Percentiles rank a stretch among this genome's conserved stretches.
These are phyloP conservation scores for Eucalyptus tenuipes DNA, from an alignment of 345 rosid species.

Conservation along the genomic window DNA sequence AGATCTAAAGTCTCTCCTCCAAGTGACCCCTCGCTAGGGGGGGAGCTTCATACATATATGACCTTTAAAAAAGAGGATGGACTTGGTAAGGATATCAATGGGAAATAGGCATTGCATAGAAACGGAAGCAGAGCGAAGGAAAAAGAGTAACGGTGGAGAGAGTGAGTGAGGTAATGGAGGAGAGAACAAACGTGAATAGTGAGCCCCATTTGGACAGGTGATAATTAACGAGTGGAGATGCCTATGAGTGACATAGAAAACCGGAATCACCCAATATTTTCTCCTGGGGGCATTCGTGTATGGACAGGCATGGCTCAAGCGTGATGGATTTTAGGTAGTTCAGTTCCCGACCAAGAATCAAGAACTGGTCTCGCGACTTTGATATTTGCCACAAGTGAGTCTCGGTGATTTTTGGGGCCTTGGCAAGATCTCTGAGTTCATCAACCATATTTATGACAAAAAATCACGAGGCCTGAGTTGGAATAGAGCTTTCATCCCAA, in stretches of 20 bases:
- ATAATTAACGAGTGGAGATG: not conserved
- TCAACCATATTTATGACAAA: not conserved
- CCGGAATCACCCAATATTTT: not conserved
- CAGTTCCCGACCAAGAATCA: not conserved
- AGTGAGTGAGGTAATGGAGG: not conserved
- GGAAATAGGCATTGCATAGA: not conserved
- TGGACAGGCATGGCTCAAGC: not conserved
- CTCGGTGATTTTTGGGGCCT: not conserved
- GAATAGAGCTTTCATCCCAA: not conserved
- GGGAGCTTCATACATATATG: not conserved
- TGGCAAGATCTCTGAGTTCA: not conserved
- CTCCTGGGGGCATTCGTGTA: not conserved
- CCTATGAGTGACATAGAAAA: not conserved
- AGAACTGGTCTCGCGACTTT: not conserved
- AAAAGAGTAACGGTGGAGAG: not conserved
- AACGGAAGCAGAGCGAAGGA: not conserved
- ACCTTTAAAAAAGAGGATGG: not conserved
- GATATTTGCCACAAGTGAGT: not conserved
- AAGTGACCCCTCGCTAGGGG: rapidly evolving
- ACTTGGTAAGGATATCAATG: not conserved
- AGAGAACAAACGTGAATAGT: not conserved
- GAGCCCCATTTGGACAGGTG: not conserved
- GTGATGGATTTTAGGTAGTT: not conserved
- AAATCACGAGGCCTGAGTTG: not conserved
- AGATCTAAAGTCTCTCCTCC: not conserved